Evolutionary conservation across 352 stramenopile species (phyloP).

Genomic region (Phytophthora pinifolia): DNA sequence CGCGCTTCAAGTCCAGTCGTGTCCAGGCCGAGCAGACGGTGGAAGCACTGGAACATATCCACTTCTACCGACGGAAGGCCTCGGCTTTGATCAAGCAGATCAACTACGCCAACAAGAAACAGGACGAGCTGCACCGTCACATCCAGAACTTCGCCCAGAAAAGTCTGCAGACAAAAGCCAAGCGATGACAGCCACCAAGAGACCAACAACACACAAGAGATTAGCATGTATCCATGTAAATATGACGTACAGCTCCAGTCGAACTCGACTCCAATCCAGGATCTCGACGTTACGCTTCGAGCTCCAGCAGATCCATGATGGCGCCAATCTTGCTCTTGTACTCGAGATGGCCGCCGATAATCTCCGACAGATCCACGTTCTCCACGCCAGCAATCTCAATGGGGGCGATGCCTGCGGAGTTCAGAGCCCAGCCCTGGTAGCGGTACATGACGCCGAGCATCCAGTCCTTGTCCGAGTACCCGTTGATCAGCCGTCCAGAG

Average conservation of each 20-base stretch:
- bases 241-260: constrained; percentile 16
- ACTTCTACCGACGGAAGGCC: constrained; percentile 65
- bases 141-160: constrained; percentile 64
- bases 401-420: constrained; percentile 71
- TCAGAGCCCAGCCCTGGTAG: constrained; percentile 80
- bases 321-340: constrained; percentile 89
- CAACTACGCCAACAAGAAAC: constrained; percentile 54
- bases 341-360: constrained; percentile 82
- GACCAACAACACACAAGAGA: too few species aligned
- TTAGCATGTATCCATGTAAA: constrained; percentile 25
- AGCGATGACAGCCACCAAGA: too few species aligned
- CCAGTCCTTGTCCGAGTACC: constrained; percentile 89
- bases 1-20: constrained; percentile 19
- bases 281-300: constrained; percentile 47
- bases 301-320: constrained; percentile 75
- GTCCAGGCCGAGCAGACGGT: constrained; percentile 62
- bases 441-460: constrained; percentile 92
- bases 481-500: constrained; percentile 88
- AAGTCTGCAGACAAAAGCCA: constrained; percentile 40
- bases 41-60: constrained; percentile 51
- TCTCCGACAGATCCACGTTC: constrained; percentile 80
- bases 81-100: constrained; percentile 72
- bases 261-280: background rate
- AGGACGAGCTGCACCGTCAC: constrained; percentile 65
- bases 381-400: constrained; percentile 73